Evolutionary conservation across 352 stramenopile genomes (phyloP), one percentile per base, ranked within the genome.

Genomic region (Globisporangium radiosum): DNA sequence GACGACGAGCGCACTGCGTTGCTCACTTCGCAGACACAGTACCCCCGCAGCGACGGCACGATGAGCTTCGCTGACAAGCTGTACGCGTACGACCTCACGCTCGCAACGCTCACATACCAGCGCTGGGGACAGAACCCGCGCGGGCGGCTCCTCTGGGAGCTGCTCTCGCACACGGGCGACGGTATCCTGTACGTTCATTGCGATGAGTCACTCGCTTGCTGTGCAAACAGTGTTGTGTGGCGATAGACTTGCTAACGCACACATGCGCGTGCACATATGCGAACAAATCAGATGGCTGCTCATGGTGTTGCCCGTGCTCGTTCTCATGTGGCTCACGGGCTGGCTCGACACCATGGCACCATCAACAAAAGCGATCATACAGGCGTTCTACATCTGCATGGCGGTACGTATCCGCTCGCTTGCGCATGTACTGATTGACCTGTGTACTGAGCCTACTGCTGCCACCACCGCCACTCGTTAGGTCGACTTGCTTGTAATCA

Each of bases 91-190:
- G 84, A 93, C 70, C 69, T 93, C 59, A 85, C 71, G 66, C 71
- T 77, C 68, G 83, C 79, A 60, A 82, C 80, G 65, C 74, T 81
- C 53, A 55, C 85, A 36, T 89, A 87, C 72, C 79, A 86, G 55
- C 72, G 73, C 52, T 90, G 86, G 58, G 80, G 79, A 2, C 72
- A 73, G 47, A 62, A 73, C 54, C 64, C 67, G 33, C 73, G 54
- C 25, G 58, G 63, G 50, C 75, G 78, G 7, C 59, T 86, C n/a
- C 72, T 79, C 49, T 88, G 80, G 80, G 85, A 94, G 60, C 62
- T 88, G 57, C 77, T 92, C 70, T 91, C 78, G 49, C 79, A 91
- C 63, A 85, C 85, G 42, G 79, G 85, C 64, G 85, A 94, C 68
- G 85, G 85, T 45, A 87, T 94, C 69, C 62, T 93, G 79, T 92